These are phyloP conservation scores for Geotrichum aggregatum DNA, from an alignment of 1,139 yeast species.

Conservation along the genomic window DNA sequence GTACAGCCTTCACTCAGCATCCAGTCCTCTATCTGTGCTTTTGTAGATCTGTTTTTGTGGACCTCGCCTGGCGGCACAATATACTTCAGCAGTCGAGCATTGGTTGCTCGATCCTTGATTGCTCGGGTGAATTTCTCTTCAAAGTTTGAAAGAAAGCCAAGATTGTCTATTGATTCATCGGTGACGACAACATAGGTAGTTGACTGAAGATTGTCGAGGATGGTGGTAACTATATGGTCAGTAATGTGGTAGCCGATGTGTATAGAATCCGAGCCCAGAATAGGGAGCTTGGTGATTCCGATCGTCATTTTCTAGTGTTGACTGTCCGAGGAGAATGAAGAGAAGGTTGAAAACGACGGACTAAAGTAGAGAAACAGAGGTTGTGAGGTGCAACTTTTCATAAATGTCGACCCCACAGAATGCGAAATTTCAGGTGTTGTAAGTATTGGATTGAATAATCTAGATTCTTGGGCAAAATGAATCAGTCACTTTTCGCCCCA, in stretches of 20 bases:
- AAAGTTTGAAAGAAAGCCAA: constrained; percentile 53
- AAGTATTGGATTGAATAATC: no score
- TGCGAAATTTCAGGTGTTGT: no score
- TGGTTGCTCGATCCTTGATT: constrained; percentile 36
- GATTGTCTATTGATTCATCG: constrained; percentile 71
- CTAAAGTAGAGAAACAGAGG: no score
- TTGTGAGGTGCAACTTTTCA: no score
- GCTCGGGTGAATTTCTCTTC: constrained; percentile 37
- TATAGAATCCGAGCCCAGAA: constrained; percentile 77
- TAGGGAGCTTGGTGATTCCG: constrained; percentile 30
- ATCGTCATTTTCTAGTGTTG: constrained; percentile 4
- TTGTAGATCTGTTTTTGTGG: constrained; percentile 79
- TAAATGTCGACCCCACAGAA: no score
- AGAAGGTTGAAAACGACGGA: no score
- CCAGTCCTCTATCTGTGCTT: constrained; percentile 90
- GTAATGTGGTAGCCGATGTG: constrained; percentile 86
- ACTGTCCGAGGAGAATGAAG: no score
- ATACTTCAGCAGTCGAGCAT: constrained; percentile 65
- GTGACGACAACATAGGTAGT: constrained; percentile 90
- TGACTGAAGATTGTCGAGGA: constrained; percentile 59
- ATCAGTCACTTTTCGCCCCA: no score
- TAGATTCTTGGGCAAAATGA: no score
- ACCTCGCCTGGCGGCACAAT: constrained; percentile 90
- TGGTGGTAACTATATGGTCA: constrained; percentile 68
- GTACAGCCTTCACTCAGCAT: constrained; percentile 81